These are phyloP conservation scores for Coriolopsis trogii DNA, from an alignment of 1,284 basidiomycete species.

Conservation along the genomic window DNA sequence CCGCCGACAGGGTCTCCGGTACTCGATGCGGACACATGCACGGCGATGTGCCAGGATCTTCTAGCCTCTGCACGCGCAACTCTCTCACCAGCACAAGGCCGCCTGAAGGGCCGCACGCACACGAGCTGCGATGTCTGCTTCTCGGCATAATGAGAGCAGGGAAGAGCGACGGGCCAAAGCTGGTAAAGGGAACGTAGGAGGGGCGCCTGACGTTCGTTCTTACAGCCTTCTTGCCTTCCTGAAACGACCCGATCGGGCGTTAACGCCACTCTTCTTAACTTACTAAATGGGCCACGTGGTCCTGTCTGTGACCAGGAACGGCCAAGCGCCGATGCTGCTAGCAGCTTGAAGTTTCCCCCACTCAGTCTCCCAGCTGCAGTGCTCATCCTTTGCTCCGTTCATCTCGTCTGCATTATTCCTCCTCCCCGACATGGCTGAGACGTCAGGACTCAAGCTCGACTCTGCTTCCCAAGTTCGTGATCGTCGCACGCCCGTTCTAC, in stretches of 20 bases:
- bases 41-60: constrained; percentile 11
- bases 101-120: constrained; percentile 1
- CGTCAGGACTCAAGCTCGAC: constrained; percentile 4
- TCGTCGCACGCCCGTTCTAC: background rate
- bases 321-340: background rate
- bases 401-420: background rate
- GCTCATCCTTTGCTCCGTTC: background rate
- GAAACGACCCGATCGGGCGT: constrained; percentile 18
- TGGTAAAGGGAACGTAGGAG: background rate
- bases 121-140: background rate
- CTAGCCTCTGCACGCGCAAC: constrained; percentile 11
- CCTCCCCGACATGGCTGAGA: constrained; percentile 7
- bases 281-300: constrained; percentile 14
- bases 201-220: background rate
- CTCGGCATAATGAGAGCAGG: background rate
- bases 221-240: constrained; percentile 14
- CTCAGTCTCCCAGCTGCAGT: too few species aligned
- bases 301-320: constrained; percentile 8
- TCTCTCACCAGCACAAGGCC: constrained; percentile 9
- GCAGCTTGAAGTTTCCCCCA: constrained; percentile 5
- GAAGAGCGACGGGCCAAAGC: background rate
- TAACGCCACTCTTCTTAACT: constrained; percentile 12
- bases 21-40: constrained; percentile 20
- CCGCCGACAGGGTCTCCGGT: constrained; percentile 18
- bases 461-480: constrained; percentile 8